Base-by-base conservation (phyloP, 108 stramenopile species). In the Ochromonas danica region DNA sequence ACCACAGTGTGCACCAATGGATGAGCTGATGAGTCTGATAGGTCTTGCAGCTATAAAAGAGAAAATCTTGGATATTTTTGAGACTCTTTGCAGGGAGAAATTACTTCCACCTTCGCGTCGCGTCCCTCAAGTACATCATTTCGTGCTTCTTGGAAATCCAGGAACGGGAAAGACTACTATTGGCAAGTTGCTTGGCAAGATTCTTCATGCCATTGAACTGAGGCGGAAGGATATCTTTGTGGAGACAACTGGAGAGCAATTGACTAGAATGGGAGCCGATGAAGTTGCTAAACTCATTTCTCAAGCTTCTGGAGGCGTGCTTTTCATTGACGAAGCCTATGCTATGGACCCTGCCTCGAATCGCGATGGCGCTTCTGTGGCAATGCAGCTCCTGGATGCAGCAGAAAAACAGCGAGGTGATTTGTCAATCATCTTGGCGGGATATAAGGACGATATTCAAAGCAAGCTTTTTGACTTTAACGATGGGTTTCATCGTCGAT, bases 291-390 rank as follows among this genome's bases (percentile, higher is more conserved):
- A 14, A 31, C 33, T 75, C 14, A 33, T 75, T 42, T 6, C 6
- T 14, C 6, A 25, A 14, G 72, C 72, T 14, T 22, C 10, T 3
- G 85, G 85, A 33, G 83, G 83, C 42, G 43, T 81, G 25, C 40
- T 85, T 45, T 83, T 85, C 36, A 82, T 85, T 1, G 85, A 85
- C 39, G 85, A 85, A 36, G 72, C 72, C 17, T 75, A 75, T 42
- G 72, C 40, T 35, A 6, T 75, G 30, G 35, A 75, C 38, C 72
- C 72, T 6, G 38, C 36, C 40, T 10, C 6, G 40, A 36, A 36
- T 27, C 17, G 22, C 10, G 6, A 27, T 36, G 10, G 14, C 17
- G 67, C 17, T 10, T 10, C 67, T 22, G 22, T 70, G 22, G 67
- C 67, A 10, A 70, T 70, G 67, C 10, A 70, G 10, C 22, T 70